Conservation (phyloP, 2,329 filamentous ascomycete genomes). For the Ophiostoma novo-ulmi region DNA sequence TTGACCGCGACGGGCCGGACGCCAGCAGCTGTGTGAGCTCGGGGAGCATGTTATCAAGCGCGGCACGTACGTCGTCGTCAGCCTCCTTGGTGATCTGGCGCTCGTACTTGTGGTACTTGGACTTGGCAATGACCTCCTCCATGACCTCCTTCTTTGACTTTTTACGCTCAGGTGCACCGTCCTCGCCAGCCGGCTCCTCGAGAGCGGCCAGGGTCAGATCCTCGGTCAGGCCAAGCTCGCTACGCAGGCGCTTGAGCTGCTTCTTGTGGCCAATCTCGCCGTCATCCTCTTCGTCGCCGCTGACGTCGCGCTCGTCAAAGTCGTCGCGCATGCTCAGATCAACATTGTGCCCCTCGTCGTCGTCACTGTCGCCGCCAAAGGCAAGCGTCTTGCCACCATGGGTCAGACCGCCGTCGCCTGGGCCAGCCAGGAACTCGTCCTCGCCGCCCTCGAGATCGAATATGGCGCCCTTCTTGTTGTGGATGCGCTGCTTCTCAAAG, state of each 20-base stretch:
- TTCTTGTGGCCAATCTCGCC: conserved; percentile 55
- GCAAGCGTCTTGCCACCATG: conserved; percentile 74
- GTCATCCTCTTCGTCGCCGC: conserved; percentile 55
- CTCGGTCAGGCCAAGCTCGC: conserved; percentile 40
- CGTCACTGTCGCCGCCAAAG: conserved; percentile 52
- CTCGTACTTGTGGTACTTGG: conserved; percentile 91
- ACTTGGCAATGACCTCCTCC: conserved; percentile 96
- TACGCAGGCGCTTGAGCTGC: conserved; percentile 53
- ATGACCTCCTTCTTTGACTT: conserved; percentile 97
- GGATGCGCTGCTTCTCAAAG: conserved; percentile 72
- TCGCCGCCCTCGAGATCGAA: conserved; percentile 90
- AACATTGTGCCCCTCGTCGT: conserved; percentile 30
- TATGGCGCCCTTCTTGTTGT: conserved; percentile 65
- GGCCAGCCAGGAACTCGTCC: conserved; percentile 34
- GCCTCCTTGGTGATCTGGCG: conserved; percentile 88
- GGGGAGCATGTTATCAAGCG: conserved; percentile 77
- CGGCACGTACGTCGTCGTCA: conserved; percentile 78
- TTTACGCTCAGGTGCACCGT: conserved; percentile 69
- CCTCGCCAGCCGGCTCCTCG: conserved; percentile 36
- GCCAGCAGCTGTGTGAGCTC: conserved; percentile 69
- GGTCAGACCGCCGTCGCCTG: conserved; percentile 35
- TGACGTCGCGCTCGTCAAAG: conserved; percentile 72
- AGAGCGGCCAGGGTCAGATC: conserved; percentile 29
- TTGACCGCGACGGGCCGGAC: conserved; percentile 35
- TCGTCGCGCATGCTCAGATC: conserved; percentile 51